These are phyloP conservation scores for Sporothrix mexicana DNA, from an alignment of 2,329 filamentous ascomycete species.

Conservation along the genomic window DNA sequence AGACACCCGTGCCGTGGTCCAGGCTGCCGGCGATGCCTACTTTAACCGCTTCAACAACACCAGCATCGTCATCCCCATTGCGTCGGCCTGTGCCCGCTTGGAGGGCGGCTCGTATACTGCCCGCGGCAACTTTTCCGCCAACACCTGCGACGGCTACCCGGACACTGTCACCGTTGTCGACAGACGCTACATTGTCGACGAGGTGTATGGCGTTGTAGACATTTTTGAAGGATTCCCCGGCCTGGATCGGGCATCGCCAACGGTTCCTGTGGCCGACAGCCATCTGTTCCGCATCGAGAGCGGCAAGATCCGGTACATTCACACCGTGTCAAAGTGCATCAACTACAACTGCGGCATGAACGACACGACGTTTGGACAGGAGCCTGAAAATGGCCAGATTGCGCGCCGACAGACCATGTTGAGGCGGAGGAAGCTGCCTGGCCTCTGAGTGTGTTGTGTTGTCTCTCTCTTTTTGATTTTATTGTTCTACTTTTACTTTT, in stretches of 20 bases:
- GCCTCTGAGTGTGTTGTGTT: too few species aligned
- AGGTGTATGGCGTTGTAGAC: constrained; percentile 38
- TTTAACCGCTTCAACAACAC: constrained; percentile 47
- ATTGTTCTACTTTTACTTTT: too few species aligned
- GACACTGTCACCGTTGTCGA: constrained; percentile 39
- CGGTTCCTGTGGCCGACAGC: constrained; percentile 40
- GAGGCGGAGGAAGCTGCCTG: too few species aligned
- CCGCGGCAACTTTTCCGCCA: constrained; percentile 33
- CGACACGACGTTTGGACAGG: background rate
- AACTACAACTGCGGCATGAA: constrained; percentile 33
- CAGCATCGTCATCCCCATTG: constrained; percentile 46
- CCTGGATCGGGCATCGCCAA: constrained; percentile 37
- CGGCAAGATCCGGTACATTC: constrained; percentile 42
- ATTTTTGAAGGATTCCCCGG: constrained; percentile 42
- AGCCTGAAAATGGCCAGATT: background rate
- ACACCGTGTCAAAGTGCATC: constrained; percentile 43
- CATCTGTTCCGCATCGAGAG: constrained; percentile 43
- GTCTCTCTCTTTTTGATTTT: too few species aligned
- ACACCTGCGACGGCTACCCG: constrained; percentile 41
- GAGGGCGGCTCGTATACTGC: constrained; percentile 40
- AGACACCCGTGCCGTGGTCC: constrained; percentile 42
- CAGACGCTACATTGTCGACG: constrained; percentile 44
- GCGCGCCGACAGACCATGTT: too few species aligned
- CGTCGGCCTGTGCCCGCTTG: constrained; percentile 39
- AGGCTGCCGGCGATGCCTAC: constrained; percentile 47